Conservation (phyloP, 2,329 filamentous ascomycete species). For the Xylariales sp. region DNA sequence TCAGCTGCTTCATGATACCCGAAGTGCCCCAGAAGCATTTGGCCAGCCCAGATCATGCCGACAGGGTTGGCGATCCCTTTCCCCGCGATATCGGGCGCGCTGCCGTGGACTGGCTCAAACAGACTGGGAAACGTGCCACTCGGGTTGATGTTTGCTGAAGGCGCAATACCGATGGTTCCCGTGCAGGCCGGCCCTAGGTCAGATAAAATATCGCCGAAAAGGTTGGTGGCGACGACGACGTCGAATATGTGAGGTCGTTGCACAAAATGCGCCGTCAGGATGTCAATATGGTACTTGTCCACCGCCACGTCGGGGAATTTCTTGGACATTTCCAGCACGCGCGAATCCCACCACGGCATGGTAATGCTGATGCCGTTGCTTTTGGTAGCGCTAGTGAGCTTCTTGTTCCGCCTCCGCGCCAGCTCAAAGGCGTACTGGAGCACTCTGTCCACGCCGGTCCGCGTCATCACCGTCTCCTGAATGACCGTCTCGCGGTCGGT, state of each 20-base stretch:
- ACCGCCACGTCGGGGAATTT: slow-evolving; percentile 67
- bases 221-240: slow-evolving; percentile 71
- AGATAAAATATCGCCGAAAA: slow-evolving; percentile 65
- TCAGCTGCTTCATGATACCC: slow-evolving; percentile 68
- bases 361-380: slow-evolving; percentile 72
- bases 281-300: slow-evolving; percentile 74
- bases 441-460: slow-evolving; percentile 67
- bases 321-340: slow-evolving; percentile 62
- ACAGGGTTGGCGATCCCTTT: slow-evolving; percentile 72
- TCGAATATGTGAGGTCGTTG: slow-evolving; percentile 65
- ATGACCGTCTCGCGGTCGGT: slow-evolving; percentile 69
- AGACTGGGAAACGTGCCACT: slow-evolving; percentile 69
- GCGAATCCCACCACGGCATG: slow-evolving; percentile 74
- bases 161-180: slow-evolving; percentile 74
- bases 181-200: slow-evolving; percentile 70
- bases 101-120: slow-evolving; percentile 74
- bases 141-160: slow-evolving; percentile 72
- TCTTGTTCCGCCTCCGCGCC: slow-evolving; percentile 65
- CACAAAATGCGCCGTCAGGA: slow-evolving; percentile 72
- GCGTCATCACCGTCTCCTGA: slow-evolving; percentile 71
- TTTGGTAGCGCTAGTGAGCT: slow-evolving; percentile 73
- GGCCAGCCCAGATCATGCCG: slow-evolving; percentile 75
- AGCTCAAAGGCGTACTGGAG: slow-evolving; percentile 72
- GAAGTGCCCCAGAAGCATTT: slow-evolving; percentile 75
- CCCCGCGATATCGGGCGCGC: slow-evolving; percentile 72